A percentile compares a stretch with the other conserved stretches of the same genome.
phyloP scores from a whole-genome alignment of 169 alveolate genomes.

The Fabrea salina region DNA sequence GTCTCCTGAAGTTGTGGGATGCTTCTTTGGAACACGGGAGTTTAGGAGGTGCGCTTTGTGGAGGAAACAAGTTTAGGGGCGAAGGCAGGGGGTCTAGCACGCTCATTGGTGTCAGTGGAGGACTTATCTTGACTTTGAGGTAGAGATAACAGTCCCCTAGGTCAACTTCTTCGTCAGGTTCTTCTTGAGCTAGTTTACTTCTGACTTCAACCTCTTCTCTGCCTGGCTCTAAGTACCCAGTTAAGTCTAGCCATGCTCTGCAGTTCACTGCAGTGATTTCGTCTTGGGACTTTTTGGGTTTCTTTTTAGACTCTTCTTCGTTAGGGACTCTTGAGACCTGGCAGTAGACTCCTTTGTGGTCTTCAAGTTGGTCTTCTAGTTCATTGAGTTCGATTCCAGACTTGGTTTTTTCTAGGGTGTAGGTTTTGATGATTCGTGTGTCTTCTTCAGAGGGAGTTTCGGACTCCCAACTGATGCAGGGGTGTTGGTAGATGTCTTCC shows the following conservation, averaged over 20 bases:
- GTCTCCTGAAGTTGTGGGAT: slow-evolving; percentile 60
- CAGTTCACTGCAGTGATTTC: slow-evolving; percentile 63
- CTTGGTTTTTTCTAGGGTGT: slow-evolving; percentile 6
- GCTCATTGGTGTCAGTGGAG: slow-evolving; percentile 57
- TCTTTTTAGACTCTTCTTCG: slow-evolving; percentile 47
- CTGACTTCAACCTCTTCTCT: slow-evolving; percentile 46
- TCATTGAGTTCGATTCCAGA: slow-evolving; percentile 51
- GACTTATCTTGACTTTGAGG: slow-evolving; percentile 45
- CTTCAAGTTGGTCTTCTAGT: slow-evolving; percentile 60
- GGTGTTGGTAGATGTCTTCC: slow-evolving; percentile 67
- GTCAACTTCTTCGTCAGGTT: slow-evolving; percentile 48
- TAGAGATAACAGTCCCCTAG: slow-evolving; percentile 54
- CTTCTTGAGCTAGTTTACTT: slow-evolving; percentile 50
- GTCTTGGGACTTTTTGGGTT: slow-evolving; percentile 53
- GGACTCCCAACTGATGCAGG: slow-evolving; percentile 45
- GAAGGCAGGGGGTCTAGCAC: slow-evolving; percentile 45
- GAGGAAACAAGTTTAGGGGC: slow-evolving; percentile 49
- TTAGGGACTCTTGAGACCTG: slow-evolving; percentile 54
- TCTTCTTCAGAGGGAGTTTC: neutral
- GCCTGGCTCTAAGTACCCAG: slow-evolving; percentile 54
- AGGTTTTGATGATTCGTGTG: neutral
- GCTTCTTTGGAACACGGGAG: slow-evolving; percentile 58
- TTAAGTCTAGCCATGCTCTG: slow-evolving; percentile 63
- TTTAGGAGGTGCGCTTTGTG: slow-evolving; percentile 38
- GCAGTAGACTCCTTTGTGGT: slow-evolving; percentile 56